Conservation (phyloP, 768 basidiomycete species). For the Psilocybe subaeruginosa region DNA sequence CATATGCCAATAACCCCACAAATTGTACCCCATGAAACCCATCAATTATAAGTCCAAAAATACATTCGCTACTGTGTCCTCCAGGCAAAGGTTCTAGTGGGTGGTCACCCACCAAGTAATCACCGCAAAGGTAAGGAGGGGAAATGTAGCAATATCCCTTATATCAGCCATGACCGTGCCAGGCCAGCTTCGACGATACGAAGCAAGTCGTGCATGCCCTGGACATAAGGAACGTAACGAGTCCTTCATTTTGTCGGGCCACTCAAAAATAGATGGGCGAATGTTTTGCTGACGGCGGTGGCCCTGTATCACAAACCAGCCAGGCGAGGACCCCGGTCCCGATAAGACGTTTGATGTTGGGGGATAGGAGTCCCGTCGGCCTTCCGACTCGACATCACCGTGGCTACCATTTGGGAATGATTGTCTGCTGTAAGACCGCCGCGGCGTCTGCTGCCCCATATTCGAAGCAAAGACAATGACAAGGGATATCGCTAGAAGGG, state of each 20-base stretch:
- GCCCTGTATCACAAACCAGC: constrained; percentile 21
- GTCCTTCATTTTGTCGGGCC: constrained; percentile 7
- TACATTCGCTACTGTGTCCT: neutral
- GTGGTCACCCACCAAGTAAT: constrained; percentile 37
- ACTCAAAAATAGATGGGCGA: neutral
- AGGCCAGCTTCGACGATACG: constrained; percentile 27
- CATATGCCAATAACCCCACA: neutral
- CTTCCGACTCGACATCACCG: constrained; percentile 6
- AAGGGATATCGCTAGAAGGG: constrained; percentile 65
- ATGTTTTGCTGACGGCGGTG: constrained; percentile 9
- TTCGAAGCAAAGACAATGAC: constrained; percentile 35
- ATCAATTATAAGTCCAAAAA: neutral
- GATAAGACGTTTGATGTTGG: constrained; percentile 2
- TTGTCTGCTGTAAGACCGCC: neutral
- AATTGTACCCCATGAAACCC: neutral
- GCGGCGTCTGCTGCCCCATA: neutral
- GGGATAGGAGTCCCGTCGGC: constrained; percentile 8
- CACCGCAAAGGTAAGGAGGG: constrained; percentile 41
- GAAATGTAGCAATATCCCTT: constrained; percentile 45
- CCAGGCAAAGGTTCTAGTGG: neutral
- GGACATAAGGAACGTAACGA: constrained; percentile 1
- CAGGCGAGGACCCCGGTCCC: constrained; percentile 5
- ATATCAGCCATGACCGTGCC: constrained; percentile 39
- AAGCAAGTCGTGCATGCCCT: constrained; percentile 4
- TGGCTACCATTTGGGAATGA: constrained; percentile 9